Conservation (phyloP, 2,329 filamentous ascomycete genomes). For the Colletotrichum tabaci region DNA sequence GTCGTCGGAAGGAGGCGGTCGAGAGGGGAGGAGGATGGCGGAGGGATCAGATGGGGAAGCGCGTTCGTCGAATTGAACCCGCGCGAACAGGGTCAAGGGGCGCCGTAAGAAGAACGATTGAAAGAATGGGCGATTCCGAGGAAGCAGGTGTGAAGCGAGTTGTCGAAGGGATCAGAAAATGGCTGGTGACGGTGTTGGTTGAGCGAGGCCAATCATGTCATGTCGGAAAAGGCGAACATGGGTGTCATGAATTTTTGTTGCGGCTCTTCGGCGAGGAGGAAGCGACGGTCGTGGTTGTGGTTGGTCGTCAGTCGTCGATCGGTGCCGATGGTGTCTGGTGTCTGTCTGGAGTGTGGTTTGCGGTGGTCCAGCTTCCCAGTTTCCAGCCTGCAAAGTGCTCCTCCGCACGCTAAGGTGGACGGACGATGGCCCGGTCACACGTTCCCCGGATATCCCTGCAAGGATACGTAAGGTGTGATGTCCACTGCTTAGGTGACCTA, state of each 20-base stretch:
- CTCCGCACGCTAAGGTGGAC: constrained; percentile 22
- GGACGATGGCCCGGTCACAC: constrained; percentile 14
- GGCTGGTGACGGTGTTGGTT: neutral
- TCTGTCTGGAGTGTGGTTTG: neutral
- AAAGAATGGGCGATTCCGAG: constrained; percentile 1
- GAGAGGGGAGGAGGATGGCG: neutral
- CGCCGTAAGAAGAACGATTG: constrained; percentile 4
- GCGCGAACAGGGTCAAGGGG: constrained; percentile 16
- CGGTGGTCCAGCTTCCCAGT: constrained; percentile 22
- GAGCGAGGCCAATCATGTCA: constrained; percentile 28
- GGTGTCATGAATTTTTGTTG: constrained; percentile 24
- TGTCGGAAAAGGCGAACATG: constrained; percentile 22
- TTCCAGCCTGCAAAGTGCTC: constrained; percentile 17
- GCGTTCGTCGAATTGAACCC: constrained; percentile 15
- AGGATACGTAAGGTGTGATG: neutral
- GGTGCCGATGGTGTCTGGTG: constrained; percentile 7
- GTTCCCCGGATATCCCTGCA: constrained; percentile 14
- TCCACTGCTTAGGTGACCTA: neutral
- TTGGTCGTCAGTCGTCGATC: constrained; percentile 26
- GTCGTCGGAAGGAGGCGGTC: neutral
- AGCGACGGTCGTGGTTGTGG: constrained; percentile 17
- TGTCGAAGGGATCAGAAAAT: constrained; percentile 12
- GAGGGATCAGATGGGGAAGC: neutral
- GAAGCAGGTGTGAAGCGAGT: constrained; percentile 1
- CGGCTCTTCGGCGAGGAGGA: constrained; percentile 36